Base-by-base conservation (phyloP, 1,284 basidiomycete genomes). In the Clitocybe nebularis region DNA sequence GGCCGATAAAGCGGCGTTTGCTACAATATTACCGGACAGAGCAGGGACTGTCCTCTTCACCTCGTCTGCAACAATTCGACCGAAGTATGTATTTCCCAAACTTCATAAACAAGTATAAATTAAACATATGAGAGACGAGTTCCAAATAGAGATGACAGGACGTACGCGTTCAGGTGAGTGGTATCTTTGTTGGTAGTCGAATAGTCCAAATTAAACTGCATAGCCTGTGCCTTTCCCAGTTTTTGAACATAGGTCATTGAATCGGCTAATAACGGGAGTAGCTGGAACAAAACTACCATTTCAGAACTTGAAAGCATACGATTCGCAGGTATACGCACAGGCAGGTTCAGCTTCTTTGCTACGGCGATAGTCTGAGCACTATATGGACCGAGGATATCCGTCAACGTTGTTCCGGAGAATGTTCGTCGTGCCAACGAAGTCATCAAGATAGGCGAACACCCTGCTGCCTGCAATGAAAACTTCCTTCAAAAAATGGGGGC, bases 31-130 rank as follows among this genome's bases (percentile, higher is more conserved):
- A 8, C 14, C 33, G 1, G 23, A 23, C 4, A 42, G 25, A 3
- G 41, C 32, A 9, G 41, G 33, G 11, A 42, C 34, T 1, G 3
- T 42, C n/a, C 23, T 36, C 17, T 42, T 36, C 14, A 42, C 41
- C 34, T 36, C 40, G 19, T 42, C 41, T 13, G 41, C 41, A 20
- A 42, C 33, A 10, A 42, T 42, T n/a, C 41, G 35, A 25, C 41
- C 41, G 21, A 42, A 42, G 25, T 42, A 42, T 11, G 11, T n/a
- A 11, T 16, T 5, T 23, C 33, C 41, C 8, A 42, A 9, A 8
- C 33, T 42, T 14, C 28, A 9, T 10, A 5, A 13, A 13, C 8
- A 9, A 22, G 16, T 28, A 39, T 39, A 13, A 13, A 25, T 25
- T 9, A 26, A 4, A 13, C 14, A 21, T n/a, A n/a, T n/a, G n/a